Percentiles rank a stretch among this genome's conserved stretches.
phyloP scores from a whole-genome alignment of 495 filamentous ascomycete species.

The Baudoinia panamericana region DNA sequence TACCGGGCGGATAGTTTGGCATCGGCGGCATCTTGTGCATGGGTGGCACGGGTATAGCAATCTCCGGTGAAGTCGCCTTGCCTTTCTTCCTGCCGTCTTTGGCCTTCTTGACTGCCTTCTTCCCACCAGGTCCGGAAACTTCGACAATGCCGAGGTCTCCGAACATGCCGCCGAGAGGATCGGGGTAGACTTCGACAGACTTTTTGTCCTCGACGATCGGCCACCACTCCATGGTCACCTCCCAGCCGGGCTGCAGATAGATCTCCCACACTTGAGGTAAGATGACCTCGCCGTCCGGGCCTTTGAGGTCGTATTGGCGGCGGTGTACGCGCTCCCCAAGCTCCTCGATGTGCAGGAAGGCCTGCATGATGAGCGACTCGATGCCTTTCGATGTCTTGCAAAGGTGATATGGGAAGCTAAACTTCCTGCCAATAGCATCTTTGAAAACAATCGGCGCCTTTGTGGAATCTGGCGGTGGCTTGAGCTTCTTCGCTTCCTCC shows the following conservation, averaged over 20 bases:
- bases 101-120: not conserved
- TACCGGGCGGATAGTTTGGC: not conserved
- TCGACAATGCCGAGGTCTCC: constrained; percentile 1
- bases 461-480: constrained; percentile 26
- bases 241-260: constrained; percentile 74
- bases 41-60: not conserved
- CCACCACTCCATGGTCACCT: constrained; percentile 95
- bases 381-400: constrained; percentile 75
- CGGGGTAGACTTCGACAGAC: not conserved
- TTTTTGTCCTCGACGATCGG: constrained; percentile 50
- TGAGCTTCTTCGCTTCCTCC: constrained; percentile 38
- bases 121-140: not conserved
- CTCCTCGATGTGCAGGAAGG: constrained; percentile 71
- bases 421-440: constrained; percentile 74
- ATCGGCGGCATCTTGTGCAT: constrained; percentile 1
- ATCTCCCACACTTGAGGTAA: constrained; percentile 79
- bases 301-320: constrained; percentile 74
- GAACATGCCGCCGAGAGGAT: not conserved
- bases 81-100: constrained; percentile 9
- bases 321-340: constrained; percentile 72
- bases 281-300: constrained; percentile 76
- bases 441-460: constrained; percentile 64
- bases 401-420: constrained; percentile 69
- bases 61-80: not conserved
- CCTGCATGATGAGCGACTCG: constrained; percentile 76